Conservation (phyloP, 78 protist species). For the Creolimax fragrantissima region DNA sequence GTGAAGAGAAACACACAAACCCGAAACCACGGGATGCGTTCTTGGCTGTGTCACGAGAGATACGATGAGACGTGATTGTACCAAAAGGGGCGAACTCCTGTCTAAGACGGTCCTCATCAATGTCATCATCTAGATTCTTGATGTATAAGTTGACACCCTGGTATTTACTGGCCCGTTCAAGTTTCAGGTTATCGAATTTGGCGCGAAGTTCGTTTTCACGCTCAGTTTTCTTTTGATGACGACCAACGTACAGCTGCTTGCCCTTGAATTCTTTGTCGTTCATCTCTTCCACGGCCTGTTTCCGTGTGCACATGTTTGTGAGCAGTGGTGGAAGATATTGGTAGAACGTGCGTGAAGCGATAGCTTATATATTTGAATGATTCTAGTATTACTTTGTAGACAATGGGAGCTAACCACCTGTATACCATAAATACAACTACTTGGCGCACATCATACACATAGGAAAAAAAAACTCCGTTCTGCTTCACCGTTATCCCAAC, state of each 20-base stretch:
- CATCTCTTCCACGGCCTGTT: neutral
- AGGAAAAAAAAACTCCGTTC: too few species aligned
- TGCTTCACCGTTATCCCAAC: too few species aligned
- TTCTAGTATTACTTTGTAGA: too few species aligned
- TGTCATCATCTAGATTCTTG: slow-evolving; percentile 88
- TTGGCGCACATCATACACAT: too few species aligned
- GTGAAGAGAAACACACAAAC: slow-evolving; percentile 82
- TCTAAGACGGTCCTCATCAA: slow-evolving; percentile 76
- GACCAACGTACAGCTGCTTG: slow-evolving; percentile 56
- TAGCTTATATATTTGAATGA: too few species aligned
- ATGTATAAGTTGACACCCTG: slow-evolving; percentile 89
- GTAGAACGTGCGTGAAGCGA: too few species aligned
- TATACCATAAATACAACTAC: too few species aligned
- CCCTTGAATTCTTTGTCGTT: neutral
- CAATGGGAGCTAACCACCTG: too few species aligned
- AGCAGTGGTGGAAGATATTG: too few species aligned
- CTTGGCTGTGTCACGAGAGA: slow-evolving; percentile 78
- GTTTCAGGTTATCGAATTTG: slow-evolving; percentile 48
- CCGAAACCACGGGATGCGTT: slow-evolving; percentile 85
- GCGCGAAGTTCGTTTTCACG: slow-evolving; percentile 70
- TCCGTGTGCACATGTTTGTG: too few species aligned
- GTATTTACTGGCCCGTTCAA: slow-evolving; percentile 50
- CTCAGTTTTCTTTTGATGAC: slow-evolving; percentile 81
- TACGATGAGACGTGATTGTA: slow-evolving; percentile 73
- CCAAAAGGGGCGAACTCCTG: slow-evolving; percentile 77